Evolutionary conservation across 371 early-diverging fungal genomes (phyloP).

Genomic region (Rhizopus delemar): DNA sequence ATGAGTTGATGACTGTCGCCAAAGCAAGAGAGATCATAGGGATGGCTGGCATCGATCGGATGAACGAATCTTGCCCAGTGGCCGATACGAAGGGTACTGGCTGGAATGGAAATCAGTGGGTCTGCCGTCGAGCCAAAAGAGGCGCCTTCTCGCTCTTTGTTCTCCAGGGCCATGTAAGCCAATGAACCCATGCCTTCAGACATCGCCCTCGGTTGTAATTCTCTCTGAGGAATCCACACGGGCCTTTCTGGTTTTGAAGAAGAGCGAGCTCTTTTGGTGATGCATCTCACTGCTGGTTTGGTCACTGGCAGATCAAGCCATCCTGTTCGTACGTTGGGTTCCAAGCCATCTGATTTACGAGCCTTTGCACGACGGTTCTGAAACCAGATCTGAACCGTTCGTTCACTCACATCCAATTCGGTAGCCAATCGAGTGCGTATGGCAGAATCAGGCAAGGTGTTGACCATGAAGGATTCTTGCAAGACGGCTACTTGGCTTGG

Average conservation of each 20-base stretch:
- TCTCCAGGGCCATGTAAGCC: too few species aligned
- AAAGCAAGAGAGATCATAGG: constrained; percentile 32
- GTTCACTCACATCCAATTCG: constrained; percentile 40
- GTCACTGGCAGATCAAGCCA: constrained; percentile 31
- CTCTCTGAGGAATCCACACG: too few species aligned
- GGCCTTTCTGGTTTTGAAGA: too few species aligned
- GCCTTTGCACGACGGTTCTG: constrained; percentile 84
- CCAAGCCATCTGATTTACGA: constrained; percentile 33
- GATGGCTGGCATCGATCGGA: constrained; percentile 2
- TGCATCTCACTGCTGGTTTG: too few species aligned
- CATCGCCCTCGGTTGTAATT: too few species aligned
- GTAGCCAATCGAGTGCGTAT: constrained; percentile 32
- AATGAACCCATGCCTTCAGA: too few species aligned
- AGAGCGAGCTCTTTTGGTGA: too few species aligned
- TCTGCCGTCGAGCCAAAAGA: too few species aligned
- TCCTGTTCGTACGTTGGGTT: constrained; percentile 39
- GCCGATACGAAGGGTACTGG: constrained; percentile 32
- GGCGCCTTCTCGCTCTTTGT: too few species aligned
- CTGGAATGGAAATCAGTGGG: constrained; percentile 22
- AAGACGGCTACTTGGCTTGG: constrained; percentile 36
- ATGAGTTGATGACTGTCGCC: constrained; percentile 31
- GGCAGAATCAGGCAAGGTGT: constrained; percentile 39
- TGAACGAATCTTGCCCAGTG: constrained; percentile 37
- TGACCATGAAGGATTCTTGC: constrained; percentile 43
- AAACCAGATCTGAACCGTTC: constrained; percentile 95